A percentile compares a stretch with the other conserved stretches of the same genome.
Evolutionary conservation across 768 basidiomycete genomes (phyloP).

Genomic region (Pleurotus giganteus): DNA sequence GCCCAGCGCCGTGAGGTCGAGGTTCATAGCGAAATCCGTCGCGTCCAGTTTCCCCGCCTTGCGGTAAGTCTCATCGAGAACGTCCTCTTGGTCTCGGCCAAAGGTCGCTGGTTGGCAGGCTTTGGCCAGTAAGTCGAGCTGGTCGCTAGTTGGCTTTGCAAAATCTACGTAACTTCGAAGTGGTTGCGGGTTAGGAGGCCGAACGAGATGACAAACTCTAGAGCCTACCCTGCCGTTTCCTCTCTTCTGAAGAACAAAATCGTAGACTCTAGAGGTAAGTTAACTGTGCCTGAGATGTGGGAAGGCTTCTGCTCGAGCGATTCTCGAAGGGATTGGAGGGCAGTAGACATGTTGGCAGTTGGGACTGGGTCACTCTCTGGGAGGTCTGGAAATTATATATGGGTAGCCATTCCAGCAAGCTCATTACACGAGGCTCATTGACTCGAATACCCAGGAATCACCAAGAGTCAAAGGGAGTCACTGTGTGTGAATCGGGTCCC

Average conservation of each 20-base stretch:
- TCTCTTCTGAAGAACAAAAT: conserved; percentile 6
- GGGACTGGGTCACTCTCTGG: too few species aligned
- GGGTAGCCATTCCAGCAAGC: too few species aligned
- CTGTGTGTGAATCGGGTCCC: too few species aligned
- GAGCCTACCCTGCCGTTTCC: not conserved
- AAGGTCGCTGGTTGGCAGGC: conserved; percentile 33
- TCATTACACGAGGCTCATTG: too few species aligned
- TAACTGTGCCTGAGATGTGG: not conserved
- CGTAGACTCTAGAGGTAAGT: not conserved
- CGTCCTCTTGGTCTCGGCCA: conserved; percentile 25
- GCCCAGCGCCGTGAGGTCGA: conserved; percentile 22
- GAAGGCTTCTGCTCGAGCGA: too few species aligned
- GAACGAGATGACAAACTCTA: not conserved
- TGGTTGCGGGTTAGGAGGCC: not conserved
- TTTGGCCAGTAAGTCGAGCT: conserved; percentile 22
- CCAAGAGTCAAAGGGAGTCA: too few species aligned
- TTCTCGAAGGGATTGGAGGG: too few species aligned
- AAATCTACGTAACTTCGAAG: not conserved
- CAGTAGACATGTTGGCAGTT: too few species aligned
- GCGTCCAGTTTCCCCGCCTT: conserved; percentile 32
- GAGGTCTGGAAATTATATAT: too few species aligned
- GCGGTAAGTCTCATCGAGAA: conserved; percentile 33
- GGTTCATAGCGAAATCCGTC: conserved; percentile 22
- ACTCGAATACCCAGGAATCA: too few species aligned
- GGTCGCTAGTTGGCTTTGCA: not conserved